These are phyloP conservation scores for Alisma plantagoaquatica DNA, from an alignment of 106 monocot species.

Conservation along the genomic window DNA sequence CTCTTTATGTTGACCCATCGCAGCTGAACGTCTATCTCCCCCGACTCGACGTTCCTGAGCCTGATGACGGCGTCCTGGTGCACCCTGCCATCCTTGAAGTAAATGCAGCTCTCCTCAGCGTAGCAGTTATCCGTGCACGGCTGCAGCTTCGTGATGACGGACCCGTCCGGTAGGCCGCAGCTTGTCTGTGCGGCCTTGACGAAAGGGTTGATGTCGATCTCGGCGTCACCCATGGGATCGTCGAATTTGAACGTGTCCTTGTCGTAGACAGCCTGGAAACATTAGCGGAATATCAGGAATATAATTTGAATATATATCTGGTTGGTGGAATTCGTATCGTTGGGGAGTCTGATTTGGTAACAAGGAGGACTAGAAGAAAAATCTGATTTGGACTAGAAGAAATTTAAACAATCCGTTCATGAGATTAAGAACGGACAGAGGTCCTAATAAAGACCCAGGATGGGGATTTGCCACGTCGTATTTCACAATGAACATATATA, in stretches of 20 bases:
- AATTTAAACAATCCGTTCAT: no score
- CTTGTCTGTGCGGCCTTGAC: constrained; percentile 23
- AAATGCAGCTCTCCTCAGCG: constrained; percentile 6
- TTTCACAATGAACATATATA: no score
- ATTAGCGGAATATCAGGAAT: no score
- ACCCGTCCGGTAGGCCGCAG: constrained; percentile 4
- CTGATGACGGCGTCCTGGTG: constrained; percentile 11
- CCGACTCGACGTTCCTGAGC: constrained; percentile 12
- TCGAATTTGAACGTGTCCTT: constrained; percentile 29
- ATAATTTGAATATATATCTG: no score
- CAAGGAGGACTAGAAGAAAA: no score
- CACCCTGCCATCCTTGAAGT: constrained; percentile 6
- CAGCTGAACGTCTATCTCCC: constrained; percentile 15
- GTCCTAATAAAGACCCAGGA: no score
- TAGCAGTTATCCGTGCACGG: constrained; percentile 20
- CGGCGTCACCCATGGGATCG: constrained; percentile 30
- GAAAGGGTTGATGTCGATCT: constrained; percentile 21
- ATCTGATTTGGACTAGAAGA: no score
- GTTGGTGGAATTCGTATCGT: no score
- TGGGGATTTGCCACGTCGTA: no score
- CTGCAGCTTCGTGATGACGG: constrained; percentile 9
- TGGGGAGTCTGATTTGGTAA: no score
- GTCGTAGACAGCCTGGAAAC: constrained; percentile 28
- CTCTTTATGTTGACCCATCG: constrained; percentile 24
- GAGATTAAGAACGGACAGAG: no score